A percentile compares a stretch with the other conserved stretches of the same genome.
phyloP scores from a whole-genome alignment of 352 stramenopile species.

The Phytophthora sansomeana region DNA sequence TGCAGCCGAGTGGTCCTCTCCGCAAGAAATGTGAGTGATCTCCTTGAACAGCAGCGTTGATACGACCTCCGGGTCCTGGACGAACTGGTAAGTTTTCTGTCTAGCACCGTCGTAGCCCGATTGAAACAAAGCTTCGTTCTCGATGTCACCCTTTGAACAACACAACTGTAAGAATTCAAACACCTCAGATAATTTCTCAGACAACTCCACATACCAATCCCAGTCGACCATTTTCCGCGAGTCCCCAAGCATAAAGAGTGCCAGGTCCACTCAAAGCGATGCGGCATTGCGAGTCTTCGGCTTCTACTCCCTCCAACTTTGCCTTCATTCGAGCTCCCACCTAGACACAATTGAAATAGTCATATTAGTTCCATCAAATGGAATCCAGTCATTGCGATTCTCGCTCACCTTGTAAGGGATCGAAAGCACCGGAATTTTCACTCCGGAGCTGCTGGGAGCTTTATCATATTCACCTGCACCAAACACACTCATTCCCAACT shows the following conservation, averaged over 20 bases:
- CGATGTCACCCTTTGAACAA: slow-evolving; percentile 57
- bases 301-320: slow-evolving; percentile 46
- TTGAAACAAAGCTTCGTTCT: slow-evolving; percentile 74
- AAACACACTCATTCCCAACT: slow-evolving; percentile 65
- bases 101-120: slow-evolving; percentile 70
- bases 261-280: slow-evolving; percentile 53
- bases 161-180: slow-evolving; percentile 1
- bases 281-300: slow-evolving; percentile 54
- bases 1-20: slow-evolving; percentile 71
- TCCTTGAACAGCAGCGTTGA: slow-evolving; percentile 54
- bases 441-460: slow-evolving; percentile 42
- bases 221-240: slow-evolving; percentile 69
- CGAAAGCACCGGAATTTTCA: slow-evolving; percentile 76
- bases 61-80: slow-evolving; percentile 56
- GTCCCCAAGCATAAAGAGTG: slow-evolving; percentile 75
- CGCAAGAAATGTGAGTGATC: slow-evolving; percentile 60
- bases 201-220: slow-evolving; percentile 51
- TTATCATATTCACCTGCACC: slow-evolving; percentile 43
- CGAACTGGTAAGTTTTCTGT: slow-evolving; percentile 76
- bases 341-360: slow-evolving; percentile 22
- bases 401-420: slow-evolving; percentile 55
- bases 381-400: neutral
- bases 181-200: neutral
- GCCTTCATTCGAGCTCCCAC: slow-evolving; percentile 54
- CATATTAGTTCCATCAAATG: neutral